A percentile compares a stretch with the other conserved stretches of the same genome.
These are phyloP conservation scores for Aspergillus calidoustus DNA, from an alignment of 2,329 filamentous ascomycete species.

Conservation along the genomic window DNA sequence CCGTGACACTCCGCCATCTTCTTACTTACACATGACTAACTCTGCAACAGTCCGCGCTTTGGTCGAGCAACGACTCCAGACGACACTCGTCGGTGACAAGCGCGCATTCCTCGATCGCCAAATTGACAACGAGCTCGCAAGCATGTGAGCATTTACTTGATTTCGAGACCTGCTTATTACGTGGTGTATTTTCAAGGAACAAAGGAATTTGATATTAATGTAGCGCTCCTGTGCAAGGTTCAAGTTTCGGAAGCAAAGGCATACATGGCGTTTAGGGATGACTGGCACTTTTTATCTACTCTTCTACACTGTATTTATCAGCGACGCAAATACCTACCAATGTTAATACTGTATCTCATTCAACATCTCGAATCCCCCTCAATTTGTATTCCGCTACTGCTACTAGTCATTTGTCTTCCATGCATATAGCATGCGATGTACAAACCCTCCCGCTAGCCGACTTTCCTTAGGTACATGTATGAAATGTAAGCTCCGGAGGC, in stretches of 20 bases:
- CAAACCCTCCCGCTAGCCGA: neutral
- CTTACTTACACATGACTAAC: neutral
- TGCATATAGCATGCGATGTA: neutral
- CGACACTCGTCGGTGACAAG: slow-evolving; percentile 82
- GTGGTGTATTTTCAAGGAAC: neutral
- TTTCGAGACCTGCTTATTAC: slow-evolving; percentile 6
- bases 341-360: slow-evolving; percentile 7
- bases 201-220: slow-evolving; percentile 6
- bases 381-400: neutral
- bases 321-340: slow-evolving; percentile 12
- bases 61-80: slow-evolving; percentile 91
- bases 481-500: no score
- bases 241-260: slow-evolving; percentile 11
- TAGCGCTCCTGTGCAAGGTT: slow-evolving; percentile 3
- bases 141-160: slow-evolving; percentile 66
- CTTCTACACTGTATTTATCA: slow-evolving; percentile 12
- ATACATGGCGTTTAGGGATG: slow-evolving; percentile 25
- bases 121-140: slow-evolving; percentile 91
- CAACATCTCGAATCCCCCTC: neutral
- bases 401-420: neutral
- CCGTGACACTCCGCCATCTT: slow-evolving; percentile 17
- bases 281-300: neutral
- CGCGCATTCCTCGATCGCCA: slow-evolving; percentile 87
- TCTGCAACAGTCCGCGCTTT: slow-evolving; percentile 68
- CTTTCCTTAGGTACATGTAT: no score